phyloP scores from a whole-genome alignment of 176 grass and related monocot species.

The Aegilops umbellulata region DNA sequence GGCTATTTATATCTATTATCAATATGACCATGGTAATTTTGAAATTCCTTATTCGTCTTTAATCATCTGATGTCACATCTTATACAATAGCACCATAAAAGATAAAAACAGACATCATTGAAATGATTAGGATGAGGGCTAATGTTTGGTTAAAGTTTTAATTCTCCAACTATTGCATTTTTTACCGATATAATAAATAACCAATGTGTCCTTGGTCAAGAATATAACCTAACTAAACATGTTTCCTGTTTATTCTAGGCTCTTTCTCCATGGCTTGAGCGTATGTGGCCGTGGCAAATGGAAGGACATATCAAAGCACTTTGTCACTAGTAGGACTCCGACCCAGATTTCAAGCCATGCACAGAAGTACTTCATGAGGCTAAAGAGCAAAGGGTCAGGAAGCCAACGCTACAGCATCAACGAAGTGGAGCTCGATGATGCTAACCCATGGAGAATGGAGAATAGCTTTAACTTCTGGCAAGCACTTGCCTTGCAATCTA shows the following conservation, averaged over 20 bases:
- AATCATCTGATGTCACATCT: no score
- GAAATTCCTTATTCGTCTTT: no score
- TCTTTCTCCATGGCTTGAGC: background rate
- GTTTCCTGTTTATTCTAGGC: background rate
- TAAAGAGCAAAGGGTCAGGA: background rate
- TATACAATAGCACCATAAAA: no score
- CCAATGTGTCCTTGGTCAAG: no score
- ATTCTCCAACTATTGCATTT: no score
- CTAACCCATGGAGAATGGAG: background rate
- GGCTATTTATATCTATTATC: no score
- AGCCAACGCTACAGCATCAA: conserved; percentile 14
- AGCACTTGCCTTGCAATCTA: background rate
- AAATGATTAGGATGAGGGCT: background rate
- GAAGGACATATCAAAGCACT: conserved; percentile 32
- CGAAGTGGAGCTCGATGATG: conserved; percentile 1
- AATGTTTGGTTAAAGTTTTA: no score
- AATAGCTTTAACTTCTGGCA: background rate
- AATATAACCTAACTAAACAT: background rate
- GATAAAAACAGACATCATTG: background rate
- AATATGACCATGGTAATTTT: no score
- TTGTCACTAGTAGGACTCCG: conserved; percentile 16
- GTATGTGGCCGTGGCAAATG: background rate
- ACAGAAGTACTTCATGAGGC: conserved; percentile 21
- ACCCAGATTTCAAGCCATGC: conserved; percentile 33
- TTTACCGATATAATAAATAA: no score